These are phyloP conservation scores for Tulasnella sp. DNA, from an alignment of 768 basidiomycete species.

Conservation along the genomic window DNA sequence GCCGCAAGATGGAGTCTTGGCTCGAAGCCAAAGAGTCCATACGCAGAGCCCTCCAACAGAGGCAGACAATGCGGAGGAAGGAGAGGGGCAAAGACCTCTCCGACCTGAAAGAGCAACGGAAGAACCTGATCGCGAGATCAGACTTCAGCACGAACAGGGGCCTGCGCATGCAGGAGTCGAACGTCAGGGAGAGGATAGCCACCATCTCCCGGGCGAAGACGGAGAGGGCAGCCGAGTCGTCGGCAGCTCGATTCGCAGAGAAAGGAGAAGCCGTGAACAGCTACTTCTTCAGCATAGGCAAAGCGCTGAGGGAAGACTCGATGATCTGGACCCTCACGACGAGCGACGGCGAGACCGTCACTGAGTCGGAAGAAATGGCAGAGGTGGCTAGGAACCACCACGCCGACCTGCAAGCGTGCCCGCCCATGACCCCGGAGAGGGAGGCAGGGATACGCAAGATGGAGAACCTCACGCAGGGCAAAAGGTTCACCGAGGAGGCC, in stretches of 20 bases:
- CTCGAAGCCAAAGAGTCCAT: not conserved
- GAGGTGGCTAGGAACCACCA: not conserved
- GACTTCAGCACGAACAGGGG: not conserved
- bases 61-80: not conserved
- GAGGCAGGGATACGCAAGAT: not conserved
- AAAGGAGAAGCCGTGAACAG: not conserved
- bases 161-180: not conserved
- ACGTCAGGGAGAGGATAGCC: not conserved
- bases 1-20: not conserved
- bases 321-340: not conserved
- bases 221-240: not conserved
- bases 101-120: not conserved
- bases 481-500: not conserved
- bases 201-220: not conserved
- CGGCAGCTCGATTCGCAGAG: not conserved
- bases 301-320: not conserved
- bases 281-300: not conserved
- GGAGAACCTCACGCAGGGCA: not conserved
- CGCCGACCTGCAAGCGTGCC: not conserved
- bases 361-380: not conserved
- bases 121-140: not conserved
- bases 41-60: not conserved
- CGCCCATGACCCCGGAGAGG: not conserved
- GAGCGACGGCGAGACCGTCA: not conserved
- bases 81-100: not conserved